phyloP scores from a whole-genome alignment of 805 yeast genomes.

The Candida nitratophila region DNA sequence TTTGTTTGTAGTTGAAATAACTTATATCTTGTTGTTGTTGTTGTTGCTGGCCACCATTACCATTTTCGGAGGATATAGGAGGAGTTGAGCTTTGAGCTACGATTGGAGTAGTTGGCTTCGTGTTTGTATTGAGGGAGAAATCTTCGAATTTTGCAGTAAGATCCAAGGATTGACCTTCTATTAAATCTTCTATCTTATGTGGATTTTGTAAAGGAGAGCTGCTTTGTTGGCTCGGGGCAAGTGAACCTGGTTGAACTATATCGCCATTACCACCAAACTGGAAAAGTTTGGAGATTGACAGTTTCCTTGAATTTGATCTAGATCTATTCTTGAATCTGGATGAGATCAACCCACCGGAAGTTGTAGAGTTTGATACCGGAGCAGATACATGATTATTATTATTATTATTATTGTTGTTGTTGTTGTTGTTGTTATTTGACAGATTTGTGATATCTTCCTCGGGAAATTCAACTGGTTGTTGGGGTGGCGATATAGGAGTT shows the following conservation, averaged over 20 bases:
- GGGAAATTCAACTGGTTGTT: conserved; percentile 4
- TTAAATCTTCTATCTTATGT: neutral
- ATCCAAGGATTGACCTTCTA: neutral
- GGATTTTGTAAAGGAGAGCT: neutral
- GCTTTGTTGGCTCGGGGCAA: neutral
- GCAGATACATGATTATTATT: too few relatives aligned
- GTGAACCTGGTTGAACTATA: neutral
- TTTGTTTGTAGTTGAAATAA: conserved; percentile 4
- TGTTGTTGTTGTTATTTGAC: neutral
- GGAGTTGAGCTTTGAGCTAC: neutral
- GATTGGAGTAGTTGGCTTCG: neutral
- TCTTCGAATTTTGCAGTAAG: conserved; percentile 4
- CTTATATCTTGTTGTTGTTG: neutral
- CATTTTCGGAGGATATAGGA: neutral
- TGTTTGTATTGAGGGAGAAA: conserved; percentile 1
- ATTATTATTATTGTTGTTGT: too few relatives aligned
- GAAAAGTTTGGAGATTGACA: conserved; percentile 30
- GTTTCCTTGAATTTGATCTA: conserved; percentile 32
- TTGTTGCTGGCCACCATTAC: too few relatives aligned
- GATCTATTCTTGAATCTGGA: conserved; percentile 24
- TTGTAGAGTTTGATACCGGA: conserved; percentile 4
- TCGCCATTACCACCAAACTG: conserved; percentile 23
- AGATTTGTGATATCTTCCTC: neutral
- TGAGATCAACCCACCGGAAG: conserved; percentile 4
- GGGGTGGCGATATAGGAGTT: conserved; percentile 11